These are phyloP conservation scores for Sporothrix pallida DNA, from an alignment of 2,329 filamentous ascomycete species.

Conservation along the genomic window DNA sequence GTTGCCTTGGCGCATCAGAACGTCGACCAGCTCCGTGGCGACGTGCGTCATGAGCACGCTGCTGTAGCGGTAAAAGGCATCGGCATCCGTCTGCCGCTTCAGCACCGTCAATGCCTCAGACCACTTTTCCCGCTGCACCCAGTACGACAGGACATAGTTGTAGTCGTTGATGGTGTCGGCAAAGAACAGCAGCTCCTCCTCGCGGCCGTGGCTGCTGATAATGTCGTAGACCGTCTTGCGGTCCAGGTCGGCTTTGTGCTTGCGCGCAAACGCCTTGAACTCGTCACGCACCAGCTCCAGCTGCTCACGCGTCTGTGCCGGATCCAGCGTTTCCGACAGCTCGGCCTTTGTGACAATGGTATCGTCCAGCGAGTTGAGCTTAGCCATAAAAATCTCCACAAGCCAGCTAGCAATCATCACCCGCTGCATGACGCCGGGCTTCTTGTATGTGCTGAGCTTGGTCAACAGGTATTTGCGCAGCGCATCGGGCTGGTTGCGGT, in stretches of 20 bases:
- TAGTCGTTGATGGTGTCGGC: conserved; percentile 88
- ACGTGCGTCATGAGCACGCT: conserved; percentile 94
- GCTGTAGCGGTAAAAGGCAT: conserved; percentile 96
- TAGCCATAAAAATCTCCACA: conserved; percentile 95
- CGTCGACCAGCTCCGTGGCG: conserved; percentile 86
- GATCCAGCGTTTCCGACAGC: conserved; percentile 67
- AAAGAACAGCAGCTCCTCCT: conserved; percentile 90
- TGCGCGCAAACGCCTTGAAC: conserved; percentile 85
- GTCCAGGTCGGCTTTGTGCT: conserved; percentile 86
- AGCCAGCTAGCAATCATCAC: conserved; percentile 97
- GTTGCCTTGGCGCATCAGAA: conserved; percentile 85
- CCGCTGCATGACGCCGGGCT: conserved; percentile 85
- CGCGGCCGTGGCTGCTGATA: conserved; percentile 91
- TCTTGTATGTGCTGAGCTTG: conserved; percentile 81
- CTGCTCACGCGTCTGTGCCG: conserved; percentile 73
- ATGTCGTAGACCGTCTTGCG: conserved; percentile 93
- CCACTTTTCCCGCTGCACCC: conserved; percentile 96
- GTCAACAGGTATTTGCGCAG: conserved; percentile 86
- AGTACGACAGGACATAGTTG: conserved; percentile 94
- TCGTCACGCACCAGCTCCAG: conserved; percentile 74
- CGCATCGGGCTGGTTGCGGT: conserved; percentile 87
- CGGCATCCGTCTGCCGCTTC: conserved; percentile 88
- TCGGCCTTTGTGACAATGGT: conserved; percentile 90
- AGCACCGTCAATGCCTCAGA: conserved; percentile 82
- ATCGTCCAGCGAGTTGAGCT: conserved; percentile 92